Base-by-base conservation (phyloP, 2,329 filamentous ascomycete species). In the Dactylella cylindrospora region DNA sequence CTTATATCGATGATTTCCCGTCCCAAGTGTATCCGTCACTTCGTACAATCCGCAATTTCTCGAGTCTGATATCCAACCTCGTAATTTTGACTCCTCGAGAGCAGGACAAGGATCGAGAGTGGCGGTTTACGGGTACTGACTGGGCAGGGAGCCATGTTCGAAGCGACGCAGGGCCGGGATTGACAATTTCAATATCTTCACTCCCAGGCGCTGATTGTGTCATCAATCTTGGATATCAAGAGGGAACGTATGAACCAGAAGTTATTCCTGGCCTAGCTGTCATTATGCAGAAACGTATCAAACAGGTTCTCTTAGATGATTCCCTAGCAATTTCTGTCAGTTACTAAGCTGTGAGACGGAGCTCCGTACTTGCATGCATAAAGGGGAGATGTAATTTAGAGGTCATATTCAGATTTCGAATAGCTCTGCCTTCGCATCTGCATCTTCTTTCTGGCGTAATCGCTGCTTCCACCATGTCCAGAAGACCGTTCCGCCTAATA, bases 131-230 rank as follows among this genome's bases (percentile, higher is more conserved):
- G 22, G 31, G 8, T 3, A 31, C 31, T 3, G 39, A 44, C 38
- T 52, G 49, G 49, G 49, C 49, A 5, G 43, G 38, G 5, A 52
- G 49, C 12, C 43, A 38, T 0, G 36, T 35, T n/a, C 31, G 49
- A 15, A 44, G 31, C 13, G 35, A 9, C 8, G 25, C 40, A 3
- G 49, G 49, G 1, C 39, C 26, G 6, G 38, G n/a, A 15, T 19
- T 52, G 7, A 52, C 43, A 10, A 52, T 44, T 10, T 41, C 26
- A 2, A 41, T 38, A 19, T 28, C 15, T 4, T 52, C 49, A 17
- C 29, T 29, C 2, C 28, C 31, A 12, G 41, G 17, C 0, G n/a
- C 49, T 3, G 39, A 52, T 23, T 52, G 38, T 44, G 26, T 43
- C 9, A 35, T 51, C n/a, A 51, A 51, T 13, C 39, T 51, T 13